These are phyloP conservation scores for Fraxinus greggii DNA, from an alignment of 305 asterid genomes.

Conservation along the genomic window DNA sequence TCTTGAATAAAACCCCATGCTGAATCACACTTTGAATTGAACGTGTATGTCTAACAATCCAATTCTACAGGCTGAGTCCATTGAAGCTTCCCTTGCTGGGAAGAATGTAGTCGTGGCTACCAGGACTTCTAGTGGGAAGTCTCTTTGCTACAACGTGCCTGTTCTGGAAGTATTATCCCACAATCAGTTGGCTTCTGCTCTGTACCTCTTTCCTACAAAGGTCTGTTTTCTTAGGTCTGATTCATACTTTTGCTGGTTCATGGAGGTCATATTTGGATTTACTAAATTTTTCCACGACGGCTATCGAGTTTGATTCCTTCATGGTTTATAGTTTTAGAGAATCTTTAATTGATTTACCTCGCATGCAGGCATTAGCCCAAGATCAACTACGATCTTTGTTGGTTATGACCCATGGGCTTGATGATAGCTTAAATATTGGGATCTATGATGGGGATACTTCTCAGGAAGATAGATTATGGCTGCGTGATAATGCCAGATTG, in stretches of 20 bases:
- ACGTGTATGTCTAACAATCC: slow-evolving; percentile 22
- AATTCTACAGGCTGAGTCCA: slow-evolving; percentile 65
- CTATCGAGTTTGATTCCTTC: slow-evolving; percentile 18
- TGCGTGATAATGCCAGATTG: slow-evolving; percentile 87
- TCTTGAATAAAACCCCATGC: slow-evolving; percentile 14
- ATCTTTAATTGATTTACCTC: slow-evolving; percentile 25
- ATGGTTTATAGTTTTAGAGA: slow-evolving; percentile 17
- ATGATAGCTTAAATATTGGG: slow-evolving; percentile 67
- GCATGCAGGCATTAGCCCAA: slow-evolving; percentile 89
- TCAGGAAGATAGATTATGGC: slow-evolving; percentile 74
- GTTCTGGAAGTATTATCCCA: slow-evolving; percentile 73
- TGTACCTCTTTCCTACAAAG: slow-evolving; percentile 96
- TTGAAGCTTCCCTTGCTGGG: slow-evolving; percentile 84
- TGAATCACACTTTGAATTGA: slow-evolving; percentile 16
- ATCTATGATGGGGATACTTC: slow-evolving; percentile 96
- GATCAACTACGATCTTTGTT: slow-evolving; percentile 83
- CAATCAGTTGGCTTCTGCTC: slow-evolving; percentile 69
- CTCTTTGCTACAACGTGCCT: slow-evolving; percentile 96
- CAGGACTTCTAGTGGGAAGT: slow-evolving; percentile 98
- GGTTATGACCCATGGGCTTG: slow-evolving; percentile 56
- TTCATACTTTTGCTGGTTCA: slow-evolving; percentile 3
- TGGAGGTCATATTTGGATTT: slow-evolving; percentile 24
- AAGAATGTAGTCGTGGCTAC: slow-evolving; percentile 90
- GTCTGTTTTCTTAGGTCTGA: slow-evolving; percentile 34
- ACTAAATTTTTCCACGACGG: slow-evolving; percentile 10